Conservation (phyloP, 768 basidiomycete genomes). For the Suillus lakei region DNA sequence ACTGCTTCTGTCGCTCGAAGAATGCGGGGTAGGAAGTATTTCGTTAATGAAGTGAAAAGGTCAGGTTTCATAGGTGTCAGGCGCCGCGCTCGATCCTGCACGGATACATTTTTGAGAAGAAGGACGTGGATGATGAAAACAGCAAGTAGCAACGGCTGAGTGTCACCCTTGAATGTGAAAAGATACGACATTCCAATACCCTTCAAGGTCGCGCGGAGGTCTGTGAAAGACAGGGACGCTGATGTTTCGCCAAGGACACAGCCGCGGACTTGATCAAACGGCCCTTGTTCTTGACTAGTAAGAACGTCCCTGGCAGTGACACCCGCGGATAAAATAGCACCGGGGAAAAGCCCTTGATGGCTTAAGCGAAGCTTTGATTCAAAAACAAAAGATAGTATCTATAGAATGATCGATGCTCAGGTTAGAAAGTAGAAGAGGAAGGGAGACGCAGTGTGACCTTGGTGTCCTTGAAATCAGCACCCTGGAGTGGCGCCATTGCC, state of each 20-base stretch:
- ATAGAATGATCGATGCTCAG: neutral
- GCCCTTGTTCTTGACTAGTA: constrained; percentile 1
- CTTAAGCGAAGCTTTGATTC: constrained; percentile 39
- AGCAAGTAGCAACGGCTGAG: constrained; percentile 32
- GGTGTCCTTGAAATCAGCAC: constrained; percentile 62
- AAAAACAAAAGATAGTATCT: constrained; percentile 68
- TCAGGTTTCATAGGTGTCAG: constrained; percentile 27
- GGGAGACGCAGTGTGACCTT: constrained; percentile 47
- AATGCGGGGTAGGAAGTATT: constrained; percentile 45
- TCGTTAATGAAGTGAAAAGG: constrained; percentile 38
- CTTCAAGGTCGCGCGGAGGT: neutral
- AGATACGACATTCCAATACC: neutral
- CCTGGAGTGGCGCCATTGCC: constrained; percentile 55
- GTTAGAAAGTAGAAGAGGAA: neutral
- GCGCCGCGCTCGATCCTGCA: constrained; percentile 45
- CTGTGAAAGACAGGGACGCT: neutral
- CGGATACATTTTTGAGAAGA: constrained; percentile 41
- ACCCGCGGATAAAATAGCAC: constrained; percentile 12
- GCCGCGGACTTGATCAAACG: neutral
- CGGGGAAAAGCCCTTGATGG: constrained; percentile 20
- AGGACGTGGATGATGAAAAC: constrained; percentile 45
- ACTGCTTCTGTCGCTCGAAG: constrained; percentile 37
- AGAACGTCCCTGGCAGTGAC: constrained; percentile 23
- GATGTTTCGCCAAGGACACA: neutral
- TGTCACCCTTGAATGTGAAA: neutral